Base-by-base conservation (phyloP, 2,329 filamentous ascomycete species). In the Aureobasidium vineae region DNA sequence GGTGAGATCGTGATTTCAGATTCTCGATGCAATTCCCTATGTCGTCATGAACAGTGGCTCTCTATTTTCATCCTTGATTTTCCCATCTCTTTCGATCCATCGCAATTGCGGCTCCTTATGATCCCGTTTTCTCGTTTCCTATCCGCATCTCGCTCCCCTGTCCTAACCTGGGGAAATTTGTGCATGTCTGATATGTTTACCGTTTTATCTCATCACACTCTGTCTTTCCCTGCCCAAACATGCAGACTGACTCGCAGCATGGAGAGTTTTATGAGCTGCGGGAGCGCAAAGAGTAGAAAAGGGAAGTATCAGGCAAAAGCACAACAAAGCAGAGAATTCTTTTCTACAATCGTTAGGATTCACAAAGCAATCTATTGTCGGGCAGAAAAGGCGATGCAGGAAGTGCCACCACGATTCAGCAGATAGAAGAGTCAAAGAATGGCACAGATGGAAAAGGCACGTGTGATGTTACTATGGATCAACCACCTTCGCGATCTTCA, bases 401-500 rank as follows among this genome's bases (percentile, higher is more conserved):
- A n/a, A 43, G 5, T 10, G 11, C 15, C 21, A 3, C 41, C 15
- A 52, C 49, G 49, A 52, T 26, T 26, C 38, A 21, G 28, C 23
- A 31, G 21, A 36, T 26, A 60, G 8, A 49, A 16, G 1, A 31
- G 11, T 19, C 4, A 38, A 49, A 49, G 15, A 61, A 23, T 13
- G 41, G 43, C 23, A 49, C 10, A n/a, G 45, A 19, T 31, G 33
- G 33, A 36, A 5, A 6, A 36, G 33, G 33, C 33, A 36, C 11
- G 33, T 36, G 33, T 36, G 33, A 52, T 33, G 6, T 13, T 5
- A 31, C 56, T 41, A 16, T 61, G 57, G 41, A 38, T 38, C 26
- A 11, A 23, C 10, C n/a, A 13, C 28, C 11, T 38, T 49, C 43
- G 31, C 31, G 57, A 61, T 61, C 41, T 61, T 61, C 57, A 61